Evolutionary conservation across 1,139 yeast species (phyloP).

Genomic region (Eremothecium gossypii): DNA sequence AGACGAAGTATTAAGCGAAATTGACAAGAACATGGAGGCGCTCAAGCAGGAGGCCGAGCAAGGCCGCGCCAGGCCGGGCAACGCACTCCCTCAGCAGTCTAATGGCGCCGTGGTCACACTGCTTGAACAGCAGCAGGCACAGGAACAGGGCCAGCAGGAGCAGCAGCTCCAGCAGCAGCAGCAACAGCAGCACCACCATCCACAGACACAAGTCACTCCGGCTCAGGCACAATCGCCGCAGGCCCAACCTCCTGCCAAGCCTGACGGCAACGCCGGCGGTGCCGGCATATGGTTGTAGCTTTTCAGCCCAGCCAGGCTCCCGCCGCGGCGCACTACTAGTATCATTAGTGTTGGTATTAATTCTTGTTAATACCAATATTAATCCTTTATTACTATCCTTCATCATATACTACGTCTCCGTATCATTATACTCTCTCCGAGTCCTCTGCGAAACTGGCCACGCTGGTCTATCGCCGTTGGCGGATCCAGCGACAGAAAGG

Average conservation of each 20-base stretch:
- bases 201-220: conserved; percentile 7
- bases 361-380: too few relatives aligned
- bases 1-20: conserved; percentile 22
- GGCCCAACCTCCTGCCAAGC: background rate
- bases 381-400: too few relatives aligned
- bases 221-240: conserved; percentile 5
- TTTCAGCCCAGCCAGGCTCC: too few relatives aligned
- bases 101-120: conserved; percentile 12
- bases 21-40: conserved; percentile 26
- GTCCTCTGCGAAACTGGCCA: too few relatives aligned
- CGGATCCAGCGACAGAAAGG: too few relatives aligned
- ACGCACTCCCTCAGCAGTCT: conserved; percentile 9
- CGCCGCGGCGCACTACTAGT: too few relatives aligned
- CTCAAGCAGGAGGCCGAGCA: conserved; percentile 15
- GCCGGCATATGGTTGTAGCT: conserved; percentile 3
- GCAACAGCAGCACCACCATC: conserved; percentile 7
- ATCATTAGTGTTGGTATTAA: too few relatives aligned
- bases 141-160: conserved; percentile 12
- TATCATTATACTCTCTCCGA: too few relatives aligned
- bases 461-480: too few relatives aligned
- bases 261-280: conserved; percentile 3
- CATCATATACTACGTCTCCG: too few relatives aligned
- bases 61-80: conserved; percentile 10
- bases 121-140: conserved; percentile 12
- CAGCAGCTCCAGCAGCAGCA: conserved; percentile 12